These are phyloP conservation scores for Prunus yedoensis DNA, from an alignment of 331 rosid species.

Conservation along the genomic window DNA sequence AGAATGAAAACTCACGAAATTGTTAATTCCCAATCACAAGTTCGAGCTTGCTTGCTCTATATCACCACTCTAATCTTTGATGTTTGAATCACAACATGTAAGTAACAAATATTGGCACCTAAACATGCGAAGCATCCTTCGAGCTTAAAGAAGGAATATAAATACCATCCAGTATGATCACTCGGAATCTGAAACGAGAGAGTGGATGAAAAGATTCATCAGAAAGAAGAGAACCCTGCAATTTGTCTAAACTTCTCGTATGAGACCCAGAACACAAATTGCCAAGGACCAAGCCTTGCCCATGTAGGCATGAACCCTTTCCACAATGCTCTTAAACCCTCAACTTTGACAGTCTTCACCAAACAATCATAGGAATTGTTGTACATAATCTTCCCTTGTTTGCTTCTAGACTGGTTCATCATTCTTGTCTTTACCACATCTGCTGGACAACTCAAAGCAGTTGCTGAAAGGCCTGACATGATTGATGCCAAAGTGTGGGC, in stretches of 20 bases:
- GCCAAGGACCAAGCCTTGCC: slow-evolving; percentile 98
- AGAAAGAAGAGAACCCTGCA: slow-evolving; percentile 86
- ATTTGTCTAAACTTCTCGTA: slow-evolving; percentile 75
- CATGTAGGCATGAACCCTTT: slow-evolving; percentile 94
- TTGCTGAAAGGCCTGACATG: slow-evolving; percentile 75
- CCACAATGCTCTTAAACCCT: slow-evolving; percentile 82
- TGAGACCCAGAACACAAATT: slow-evolving; percentile 92
- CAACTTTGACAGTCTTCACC: slow-evolving; percentile 72
- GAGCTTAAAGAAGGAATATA: too few species aligned
- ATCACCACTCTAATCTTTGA: neutral
- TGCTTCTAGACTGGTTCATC: slow-evolving; percentile 64
- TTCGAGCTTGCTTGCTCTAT: neutral
- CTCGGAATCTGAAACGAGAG: neutral
- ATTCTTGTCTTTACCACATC: slow-evolving; percentile 93
- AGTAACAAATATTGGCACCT: neutral
- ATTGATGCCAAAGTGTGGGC: slow-evolving; percentile 83
- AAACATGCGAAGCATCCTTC: neutral
- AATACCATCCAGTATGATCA: neutral
- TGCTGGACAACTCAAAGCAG: slow-evolving; percentile 85
- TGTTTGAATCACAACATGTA: neutral
- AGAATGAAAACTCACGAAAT: neutral
- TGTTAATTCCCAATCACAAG: neutral
- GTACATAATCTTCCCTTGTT: slow-evolving; percentile 51
- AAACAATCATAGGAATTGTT: slow-evolving; percentile 67
- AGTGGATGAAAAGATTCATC: neutral